phyloP scores from a whole-genome alignment of 108 stramenopile genomes.

The Skeletonema tropicum region DNA sequence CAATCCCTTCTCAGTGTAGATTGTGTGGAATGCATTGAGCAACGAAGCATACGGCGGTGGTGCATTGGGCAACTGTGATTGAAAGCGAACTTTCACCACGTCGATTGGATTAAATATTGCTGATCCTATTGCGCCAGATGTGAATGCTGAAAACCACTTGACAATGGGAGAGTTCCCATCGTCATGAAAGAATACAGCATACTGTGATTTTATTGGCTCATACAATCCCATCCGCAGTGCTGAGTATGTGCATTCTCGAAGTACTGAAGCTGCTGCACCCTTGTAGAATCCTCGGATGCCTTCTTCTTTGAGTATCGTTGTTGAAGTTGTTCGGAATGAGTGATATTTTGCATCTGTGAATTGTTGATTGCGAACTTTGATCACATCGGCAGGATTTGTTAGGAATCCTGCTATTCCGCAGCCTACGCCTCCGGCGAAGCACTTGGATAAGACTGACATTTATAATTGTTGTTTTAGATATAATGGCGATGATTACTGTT shows the following conservation, averaged over 20 bases:
- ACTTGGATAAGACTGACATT: conserved; percentile 21
- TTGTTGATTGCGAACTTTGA: conserved; percentile 33
- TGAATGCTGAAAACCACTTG: conserved; percentile 35
- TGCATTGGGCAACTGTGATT: conserved; percentile 2
- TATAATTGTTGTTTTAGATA: not conserved
- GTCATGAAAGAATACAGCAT: not conserved
- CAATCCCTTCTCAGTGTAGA: conserved; percentile 21
- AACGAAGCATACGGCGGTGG: conserved; percentile 24
- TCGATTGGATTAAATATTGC: conserved; percentile 35
- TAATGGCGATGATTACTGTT: no score
- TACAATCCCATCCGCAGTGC: conserved; percentile 34
- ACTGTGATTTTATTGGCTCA: conserved; percentile 30
- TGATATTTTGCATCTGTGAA: conserved; percentile 20
- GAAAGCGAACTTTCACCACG: conserved; percentile 35
- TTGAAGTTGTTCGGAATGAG: conserved; percentile 10
- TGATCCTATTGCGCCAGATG: conserved; percentile 29
- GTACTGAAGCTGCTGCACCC: conserved; percentile 21
- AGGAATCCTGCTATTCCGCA: conserved; percentile 35
- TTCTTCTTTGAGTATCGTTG: conserved; percentile 15
- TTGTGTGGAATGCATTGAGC: conserved; percentile 14
- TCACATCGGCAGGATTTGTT: conserved; percentile 29
- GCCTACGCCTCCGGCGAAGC: conserved; percentile 34
- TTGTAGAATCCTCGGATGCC: conserved; percentile 33
- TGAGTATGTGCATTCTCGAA: conserved; percentile 32
- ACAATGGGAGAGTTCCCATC: conserved; percentile 30